Conservation (phyloP, 108 stramenopile species). For the Discostella stelligeroides region DNA sequence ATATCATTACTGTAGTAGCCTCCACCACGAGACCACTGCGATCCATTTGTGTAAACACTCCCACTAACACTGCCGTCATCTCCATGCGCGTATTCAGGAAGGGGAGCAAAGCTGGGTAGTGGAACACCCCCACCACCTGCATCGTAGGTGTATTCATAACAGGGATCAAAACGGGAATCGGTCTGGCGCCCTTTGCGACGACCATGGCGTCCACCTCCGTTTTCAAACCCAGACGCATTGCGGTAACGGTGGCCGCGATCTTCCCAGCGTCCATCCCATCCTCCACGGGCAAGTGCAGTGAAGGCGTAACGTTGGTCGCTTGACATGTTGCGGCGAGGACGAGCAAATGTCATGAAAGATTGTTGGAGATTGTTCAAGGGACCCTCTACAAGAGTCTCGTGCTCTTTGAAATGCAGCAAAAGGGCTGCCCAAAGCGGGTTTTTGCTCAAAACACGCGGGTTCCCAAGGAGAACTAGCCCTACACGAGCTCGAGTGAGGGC, state of each 20-base stretch:
- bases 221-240: slow-evolving; percentile 58
- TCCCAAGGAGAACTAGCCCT: slow-evolving; percentile 94
- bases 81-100: slow-evolving; percentile 72
- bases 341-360: slow-evolving; percentile 92
- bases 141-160: slow-evolving; percentile 60
- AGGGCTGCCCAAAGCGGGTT: slow-evolving; percentile 97
- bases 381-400: slow-evolving; percentile 89
- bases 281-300: slow-evolving; percentile 89
- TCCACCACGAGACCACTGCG: slow-evolving; percentile 43
- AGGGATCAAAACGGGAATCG: slow-evolving; percentile 88
- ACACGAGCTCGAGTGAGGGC: slow-evolving; percentile 96
- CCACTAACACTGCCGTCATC: slow-evolving; percentile 69
- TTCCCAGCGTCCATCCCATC: slow-evolving; percentile 91
- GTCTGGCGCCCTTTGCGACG: slow-evolving; percentile 60
- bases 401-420: slow-evolving; percentile 91
- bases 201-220: slow-evolving; percentile 58
- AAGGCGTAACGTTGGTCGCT: slow-evolving; percentile 88
- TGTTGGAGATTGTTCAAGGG: slow-evolving; percentile 92
- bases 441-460: slow-evolving; percentile 95
- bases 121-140: slow-evolving; percentile 59
- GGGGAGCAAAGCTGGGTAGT: slow-evolving; percentile 85
- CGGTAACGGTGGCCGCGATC: slow-evolving; percentile 56
- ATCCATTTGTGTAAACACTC: slow-evolving; percentile 52
- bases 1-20: slow-evolving; percentile 45
- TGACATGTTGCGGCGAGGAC: slow-evolving; percentile 80